Conservation (phyloP, 225 moss, liverwort and hornwort species). For the Anthoceros angustus region DNA sequence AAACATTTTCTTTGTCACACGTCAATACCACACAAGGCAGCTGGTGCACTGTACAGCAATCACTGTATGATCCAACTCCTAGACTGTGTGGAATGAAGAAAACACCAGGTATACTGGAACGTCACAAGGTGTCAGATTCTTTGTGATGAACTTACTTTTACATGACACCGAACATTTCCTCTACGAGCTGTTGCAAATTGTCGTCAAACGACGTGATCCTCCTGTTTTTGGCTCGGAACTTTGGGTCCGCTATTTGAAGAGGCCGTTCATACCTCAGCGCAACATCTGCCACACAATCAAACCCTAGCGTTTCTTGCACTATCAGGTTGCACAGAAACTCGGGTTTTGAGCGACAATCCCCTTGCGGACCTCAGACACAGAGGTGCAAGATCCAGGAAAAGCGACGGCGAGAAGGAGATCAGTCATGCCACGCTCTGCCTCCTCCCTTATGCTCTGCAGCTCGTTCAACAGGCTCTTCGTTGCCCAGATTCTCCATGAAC, state of each 20-base stretch:
- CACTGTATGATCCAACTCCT: neutral
- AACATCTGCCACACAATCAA: conserved; percentile 23
- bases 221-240: conserved; percentile 65
- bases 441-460: neutral
- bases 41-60: too few relatives aligned
- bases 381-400: neutral
- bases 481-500: neutral
- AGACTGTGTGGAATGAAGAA: neutral
- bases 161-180: conserved; percentile 86
- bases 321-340: neutral
- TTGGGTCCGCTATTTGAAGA: conserved; percentile 53
- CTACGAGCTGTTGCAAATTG: conserved; percentile 54
- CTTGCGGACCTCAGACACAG: neutral
- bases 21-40: neutral
- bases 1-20: neutral
- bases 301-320: too few relatives aligned
- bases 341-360: neutral
- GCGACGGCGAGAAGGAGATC: too few relatives aligned
- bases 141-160: conserved; percentile 39
- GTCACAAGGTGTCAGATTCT: neutral
- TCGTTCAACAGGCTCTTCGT: neutral
- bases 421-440: neutral
- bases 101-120: neutral
- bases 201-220: conserved; percentile 63
- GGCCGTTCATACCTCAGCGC: conserved; percentile 69